These are phyloP conservation scores for Heracleum sosnowskyi DNA, from an alignment of 129 eudicot genomes.

Conservation along the genomic window DNA sequence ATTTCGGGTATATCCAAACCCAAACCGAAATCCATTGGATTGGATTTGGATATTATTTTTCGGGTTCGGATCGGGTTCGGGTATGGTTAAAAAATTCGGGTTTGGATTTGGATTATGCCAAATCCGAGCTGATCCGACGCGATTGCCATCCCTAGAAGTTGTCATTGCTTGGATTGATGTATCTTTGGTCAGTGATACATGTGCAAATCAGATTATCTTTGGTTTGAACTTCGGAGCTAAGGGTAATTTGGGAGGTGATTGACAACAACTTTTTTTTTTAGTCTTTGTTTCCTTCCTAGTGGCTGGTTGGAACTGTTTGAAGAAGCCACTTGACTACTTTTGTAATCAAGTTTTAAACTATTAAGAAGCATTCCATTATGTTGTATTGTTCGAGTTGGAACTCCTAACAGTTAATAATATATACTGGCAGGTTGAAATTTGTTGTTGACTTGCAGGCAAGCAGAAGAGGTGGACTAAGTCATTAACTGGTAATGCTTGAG, in stretches of 20 bases:
- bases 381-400: slow-evolving; percentile 1
- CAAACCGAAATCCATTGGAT: too few relatives aligned
- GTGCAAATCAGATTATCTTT: background rate
- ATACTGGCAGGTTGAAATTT: background rate
- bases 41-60: too few relatives aligned
- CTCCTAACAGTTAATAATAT: background rate
- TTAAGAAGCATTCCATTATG: background rate
- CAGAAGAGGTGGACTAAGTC: background rate
- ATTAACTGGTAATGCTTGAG: background rate
- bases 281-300: background rate
- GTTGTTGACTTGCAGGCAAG: background rate
- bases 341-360: background rate
- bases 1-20: too few relatives aligned
- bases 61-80: too few relatives aligned
- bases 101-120: too few relatives aligned
- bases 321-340: background rate
- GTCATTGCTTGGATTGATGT: background rate
- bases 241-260: background rate
- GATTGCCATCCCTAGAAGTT: background rate
- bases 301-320: background rate
- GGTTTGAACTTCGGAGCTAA: background rate
- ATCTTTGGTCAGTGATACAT: background rate
- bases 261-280: background rate
- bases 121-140: too few relatives aligned
- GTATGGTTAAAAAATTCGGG: too few relatives aligned